Conservation (phyloP, 441 rosid genomes). For the Gossypium davidsonii region DNA sequence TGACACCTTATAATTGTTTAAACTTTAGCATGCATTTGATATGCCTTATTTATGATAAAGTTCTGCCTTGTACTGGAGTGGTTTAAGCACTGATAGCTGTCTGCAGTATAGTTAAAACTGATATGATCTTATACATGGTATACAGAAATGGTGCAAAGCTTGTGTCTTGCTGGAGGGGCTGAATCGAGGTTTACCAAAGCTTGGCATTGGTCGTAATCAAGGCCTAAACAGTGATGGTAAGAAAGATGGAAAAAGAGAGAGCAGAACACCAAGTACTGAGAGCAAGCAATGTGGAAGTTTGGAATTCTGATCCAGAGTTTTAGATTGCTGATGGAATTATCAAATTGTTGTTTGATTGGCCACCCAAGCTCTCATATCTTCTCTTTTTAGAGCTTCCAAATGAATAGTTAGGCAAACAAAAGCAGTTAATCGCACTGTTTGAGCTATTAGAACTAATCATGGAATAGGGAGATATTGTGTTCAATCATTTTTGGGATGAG, state of each 20-base stretch:
- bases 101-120: background rate
- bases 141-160: constrained; percentile 92
- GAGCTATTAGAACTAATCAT: background rate
- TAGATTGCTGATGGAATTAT: background rate
- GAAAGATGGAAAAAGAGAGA: constrained; percentile 27
- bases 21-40: constrained; percentile 4
- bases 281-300: constrained; percentile 77
- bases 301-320: constrained; percentile 36
- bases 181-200: constrained; percentile 80
- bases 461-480: background rate
- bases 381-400: background rate
- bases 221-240: constrained; percentile 34
- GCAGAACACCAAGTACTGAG: constrained; percentile 38
- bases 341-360: background rate
- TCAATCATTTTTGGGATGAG: background rate
- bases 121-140: background rate
- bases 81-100: background rate
- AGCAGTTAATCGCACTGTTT: background rate
- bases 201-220: constrained; percentile 70
- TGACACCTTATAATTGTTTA: background rate
- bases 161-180: constrained; percentile 84
- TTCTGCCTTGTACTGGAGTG: background rate
- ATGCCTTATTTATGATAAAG: background rate
- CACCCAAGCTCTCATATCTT: background rate
- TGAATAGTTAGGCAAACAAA: background rate